Conservation (phyloP, 2,329 filamentous ascomycete genomes). For the Colletotrichum acutatum region DNA sequence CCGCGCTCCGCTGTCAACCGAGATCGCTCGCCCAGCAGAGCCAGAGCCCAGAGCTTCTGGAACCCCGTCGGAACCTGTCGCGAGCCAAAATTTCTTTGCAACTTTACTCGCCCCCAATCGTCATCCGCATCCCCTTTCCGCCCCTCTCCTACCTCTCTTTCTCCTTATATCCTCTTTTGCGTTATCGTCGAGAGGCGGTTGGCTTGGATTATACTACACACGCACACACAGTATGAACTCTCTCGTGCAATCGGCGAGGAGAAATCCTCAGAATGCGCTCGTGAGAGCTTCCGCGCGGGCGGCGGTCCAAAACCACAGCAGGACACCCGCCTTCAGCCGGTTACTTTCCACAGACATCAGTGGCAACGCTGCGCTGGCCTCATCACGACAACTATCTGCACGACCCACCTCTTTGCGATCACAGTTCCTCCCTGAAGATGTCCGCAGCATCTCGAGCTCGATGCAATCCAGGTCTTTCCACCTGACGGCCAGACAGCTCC, state of each 20-base stretch:
- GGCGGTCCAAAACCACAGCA: slow-evolving; percentile 50
- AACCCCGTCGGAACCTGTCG: slow-evolving; percentile 15
- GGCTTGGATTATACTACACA: slow-evolving; percentile 38
- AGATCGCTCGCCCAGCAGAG: slow-evolving; percentile 45
- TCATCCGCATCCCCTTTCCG: slow-evolving; percentile 37
- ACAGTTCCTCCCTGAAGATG: slow-evolving; percentile 54
- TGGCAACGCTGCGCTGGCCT: slow-evolving; percentile 40
- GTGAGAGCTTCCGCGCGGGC: slow-evolving; percentile 53
- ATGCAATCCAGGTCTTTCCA: slow-evolving; percentile 52
- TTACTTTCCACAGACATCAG: slow-evolving; percentile 49
- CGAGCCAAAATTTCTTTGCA: slow-evolving; percentile 49
- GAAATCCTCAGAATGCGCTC: slow-evolving; percentile 54
- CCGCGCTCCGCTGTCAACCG: slow-evolving; percentile 49
- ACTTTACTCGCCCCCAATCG: slow-evolving; percentile 42
- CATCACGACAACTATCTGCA: slow-evolving; percentile 42
- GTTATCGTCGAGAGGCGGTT: slow-evolving; percentile 43
- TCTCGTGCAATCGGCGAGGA: slow-evolving; percentile 53
- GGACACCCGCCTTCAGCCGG: slow-evolving; percentile 60
- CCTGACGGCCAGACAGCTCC: slow-evolving; percentile 41
- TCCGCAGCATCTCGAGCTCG: slow-evolving; percentile 50
- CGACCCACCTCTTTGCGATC: slow-evolving; percentile 55
- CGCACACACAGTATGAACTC: slow-evolving; percentile 53
- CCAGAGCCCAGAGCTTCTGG: slow-evolving; percentile 26
- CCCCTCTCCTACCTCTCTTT: slow-evolving; percentile 39
- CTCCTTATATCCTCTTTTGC: slow-evolving; percentile 32